A percentile compares a stretch with the other conserved stretches of the same genome.
phyloP scores from a whole-genome alignment of 208 protist species.

The Leishmania braziliensis region DNA sequence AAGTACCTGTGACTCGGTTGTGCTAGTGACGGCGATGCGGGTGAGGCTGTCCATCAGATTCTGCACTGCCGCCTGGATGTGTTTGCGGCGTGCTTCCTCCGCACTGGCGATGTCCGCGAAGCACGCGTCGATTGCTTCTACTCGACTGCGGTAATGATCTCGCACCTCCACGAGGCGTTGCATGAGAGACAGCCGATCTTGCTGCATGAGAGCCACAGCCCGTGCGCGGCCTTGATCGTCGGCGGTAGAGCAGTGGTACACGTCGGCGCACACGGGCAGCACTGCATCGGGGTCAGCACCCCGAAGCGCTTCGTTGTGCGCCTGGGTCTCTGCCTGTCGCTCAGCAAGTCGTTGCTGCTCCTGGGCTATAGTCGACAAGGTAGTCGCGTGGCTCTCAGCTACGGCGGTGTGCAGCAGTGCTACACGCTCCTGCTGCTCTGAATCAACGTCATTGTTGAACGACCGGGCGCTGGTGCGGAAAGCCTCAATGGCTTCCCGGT shows the following conservation, averaged over 20 bases:
- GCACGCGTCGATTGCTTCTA: slow-evolving; percentile 41
- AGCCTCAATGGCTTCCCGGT: slow-evolving; percentile 41
- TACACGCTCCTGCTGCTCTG: slow-evolving; percentile 49
- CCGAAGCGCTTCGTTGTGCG: slow-evolving; percentile 23
- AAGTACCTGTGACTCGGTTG: slow-evolving; percentile 75
- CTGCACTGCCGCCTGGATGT: slow-evolving; percentile 47
- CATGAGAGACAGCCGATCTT: slow-evolving; percentile 59
- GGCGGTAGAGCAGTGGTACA: slow-evolving; percentile 35
- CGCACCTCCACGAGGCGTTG: slow-evolving; percentile 41
- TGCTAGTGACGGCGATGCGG: slow-evolving; percentile 71
- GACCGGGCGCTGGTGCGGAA: slow-evolving; percentile 47
- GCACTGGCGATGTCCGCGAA: slow-evolving; percentile 37
- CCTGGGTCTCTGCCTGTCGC: slow-evolving; percentile 40
- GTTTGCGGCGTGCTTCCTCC: slow-evolving; percentile 51
- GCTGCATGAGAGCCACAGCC: slow-evolving; percentile 45
- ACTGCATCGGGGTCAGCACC: slow-evolving; percentile 31
- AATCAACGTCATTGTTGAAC: slow-evolving; percentile 62
- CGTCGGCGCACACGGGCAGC: slow-evolving; percentile 38
- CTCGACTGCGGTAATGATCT: slow-evolving; percentile 34
- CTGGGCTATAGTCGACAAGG: slow-evolving; percentile 29
- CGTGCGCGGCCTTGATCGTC: slow-evolving; percentile 37
- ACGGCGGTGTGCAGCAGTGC: slow-evolving; percentile 47
- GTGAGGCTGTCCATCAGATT: slow-evolving; percentile 67
- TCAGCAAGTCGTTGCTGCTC: slow-evolving; percentile 44
- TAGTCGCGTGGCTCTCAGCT: slow-evolving; percentile 47